phyloP scores from a whole-genome alignment of 441 rosid genomes.

The Metrosideros polymorpha region DNA sequence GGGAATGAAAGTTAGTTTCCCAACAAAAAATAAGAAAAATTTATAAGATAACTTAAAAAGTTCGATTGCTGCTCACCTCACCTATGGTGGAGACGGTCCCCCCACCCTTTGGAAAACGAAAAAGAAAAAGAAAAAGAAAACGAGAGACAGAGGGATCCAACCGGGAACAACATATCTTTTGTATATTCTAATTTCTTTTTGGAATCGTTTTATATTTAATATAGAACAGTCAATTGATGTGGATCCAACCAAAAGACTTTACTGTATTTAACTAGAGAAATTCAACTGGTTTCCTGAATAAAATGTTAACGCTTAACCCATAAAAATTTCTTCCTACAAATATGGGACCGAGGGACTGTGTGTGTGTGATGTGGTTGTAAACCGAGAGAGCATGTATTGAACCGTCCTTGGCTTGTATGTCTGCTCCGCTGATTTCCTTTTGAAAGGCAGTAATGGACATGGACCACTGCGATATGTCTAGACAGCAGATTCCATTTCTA shows the following conservation, averaged over 20 bases:
- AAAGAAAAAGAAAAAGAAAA: background rate
- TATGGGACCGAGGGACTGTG: accelerated
- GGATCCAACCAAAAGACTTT: background rate
- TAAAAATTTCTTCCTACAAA: background rate
- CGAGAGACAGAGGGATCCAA: background rate
- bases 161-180: background rate
- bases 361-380: background rate
- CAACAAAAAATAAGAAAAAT: background rate
- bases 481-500: background rate
- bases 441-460: background rate
- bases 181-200: background rate
- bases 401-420: background rate
- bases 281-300: background rate
- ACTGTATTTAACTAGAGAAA: background rate
- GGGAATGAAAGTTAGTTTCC: background rate
- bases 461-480: background rate
- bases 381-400: background rate
- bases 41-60: background rate
- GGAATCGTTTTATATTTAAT: background rate
- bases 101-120: background rate
- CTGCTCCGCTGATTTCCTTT: background rate
- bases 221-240: background rate
- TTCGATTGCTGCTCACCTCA: background rate
- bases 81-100: background rate
- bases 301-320: background rate